Conservation (phyloP, 495 filamentous ascomycete genomes). For the Hyaloscypha bicolor region DNA sequence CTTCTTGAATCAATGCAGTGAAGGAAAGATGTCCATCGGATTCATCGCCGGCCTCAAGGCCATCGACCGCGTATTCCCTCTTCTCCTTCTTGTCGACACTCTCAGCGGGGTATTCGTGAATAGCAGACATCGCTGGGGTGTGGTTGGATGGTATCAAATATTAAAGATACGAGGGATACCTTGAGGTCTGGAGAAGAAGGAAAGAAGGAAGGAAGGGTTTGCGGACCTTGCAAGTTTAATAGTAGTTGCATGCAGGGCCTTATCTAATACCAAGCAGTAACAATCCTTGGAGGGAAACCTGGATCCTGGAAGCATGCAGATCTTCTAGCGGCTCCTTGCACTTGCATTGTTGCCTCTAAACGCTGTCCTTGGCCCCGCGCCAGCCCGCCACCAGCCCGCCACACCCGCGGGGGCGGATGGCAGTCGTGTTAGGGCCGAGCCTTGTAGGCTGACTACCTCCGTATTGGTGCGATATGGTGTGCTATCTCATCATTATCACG, state of each 20-base stretch:
- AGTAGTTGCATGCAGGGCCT: background rate
- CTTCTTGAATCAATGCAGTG: slow-evolving; percentile 22
- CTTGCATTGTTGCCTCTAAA: too few species aligned
- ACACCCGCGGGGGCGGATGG: too few species aligned
- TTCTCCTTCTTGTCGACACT: background rate
- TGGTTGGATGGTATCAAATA: background rate
- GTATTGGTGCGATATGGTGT: too few species aligned
- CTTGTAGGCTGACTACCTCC: too few species aligned
- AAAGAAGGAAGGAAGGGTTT: background rate
- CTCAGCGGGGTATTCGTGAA: background rate
- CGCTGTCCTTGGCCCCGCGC: too few species aligned
- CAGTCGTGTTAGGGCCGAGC: too few species aligned
- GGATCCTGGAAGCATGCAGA: too few species aligned
- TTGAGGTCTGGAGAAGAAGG: background rate
- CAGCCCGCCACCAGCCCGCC: too few species aligned
- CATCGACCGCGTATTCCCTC: background rate
- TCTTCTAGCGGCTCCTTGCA: too few species aligned
- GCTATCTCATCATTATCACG: too few species aligned
- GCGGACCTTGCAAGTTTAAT: slow-evolving; percentile 13
- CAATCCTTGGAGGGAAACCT: too few species aligned
- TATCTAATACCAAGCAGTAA: too few species aligned
- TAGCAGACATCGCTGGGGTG: slow-evolving; percentile 10
- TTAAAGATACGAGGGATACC: background rate
- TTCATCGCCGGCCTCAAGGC: background rate
- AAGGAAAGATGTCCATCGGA: slow-evolving; percentile 15